A percentile compares a stretch with the other conserved stretches of the same genome.
These are phyloP conservation scores for Acer campestre DNA, from an alignment of 345 rosid species.

Conservation along the genomic window DNA sequence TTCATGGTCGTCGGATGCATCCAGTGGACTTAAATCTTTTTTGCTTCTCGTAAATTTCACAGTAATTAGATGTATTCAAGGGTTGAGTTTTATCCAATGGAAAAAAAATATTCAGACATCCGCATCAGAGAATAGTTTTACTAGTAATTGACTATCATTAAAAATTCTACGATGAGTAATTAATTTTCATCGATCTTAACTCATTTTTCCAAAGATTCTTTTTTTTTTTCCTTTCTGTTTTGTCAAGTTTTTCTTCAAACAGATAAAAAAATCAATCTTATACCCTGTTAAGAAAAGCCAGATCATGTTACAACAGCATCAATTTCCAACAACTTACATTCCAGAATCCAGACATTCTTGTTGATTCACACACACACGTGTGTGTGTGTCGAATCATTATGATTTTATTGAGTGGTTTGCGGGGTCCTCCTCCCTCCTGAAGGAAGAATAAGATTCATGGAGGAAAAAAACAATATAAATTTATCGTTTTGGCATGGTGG, in stretches of 20 bases:
- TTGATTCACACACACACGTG: conserved; percentile 14
- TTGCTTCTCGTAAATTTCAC: not conserved
- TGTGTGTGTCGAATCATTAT: conserved; percentile 14
- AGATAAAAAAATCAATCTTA: not conserved
- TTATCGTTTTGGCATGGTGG: conserved; percentile 42
- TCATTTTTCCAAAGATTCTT: not conserved
- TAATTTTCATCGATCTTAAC: not conserved
- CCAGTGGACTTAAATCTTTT: no score
- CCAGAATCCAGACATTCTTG: not conserved
- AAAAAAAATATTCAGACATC: no score
- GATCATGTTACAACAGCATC: not conserved
- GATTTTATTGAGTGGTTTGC: conserved; percentile 42
- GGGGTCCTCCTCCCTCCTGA: conserved; percentile 36
- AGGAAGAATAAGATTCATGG: conserved; percentile 65
- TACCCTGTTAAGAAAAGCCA: not conserved
- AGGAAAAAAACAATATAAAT: not conserved
- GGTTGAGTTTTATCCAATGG: no score
- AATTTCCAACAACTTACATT: not conserved
- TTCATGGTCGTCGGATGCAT: not conserved
- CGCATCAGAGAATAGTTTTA: no score
- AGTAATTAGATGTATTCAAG: no score
- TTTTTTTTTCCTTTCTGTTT: not conserved
- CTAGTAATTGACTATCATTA: not conserved
- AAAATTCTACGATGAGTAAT: not conserved
- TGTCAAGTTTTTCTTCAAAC: not conserved